Conservation (phyloP, 768 basidiomycete genomes). For the Rhodosporidiobolus sp. region DNA sequence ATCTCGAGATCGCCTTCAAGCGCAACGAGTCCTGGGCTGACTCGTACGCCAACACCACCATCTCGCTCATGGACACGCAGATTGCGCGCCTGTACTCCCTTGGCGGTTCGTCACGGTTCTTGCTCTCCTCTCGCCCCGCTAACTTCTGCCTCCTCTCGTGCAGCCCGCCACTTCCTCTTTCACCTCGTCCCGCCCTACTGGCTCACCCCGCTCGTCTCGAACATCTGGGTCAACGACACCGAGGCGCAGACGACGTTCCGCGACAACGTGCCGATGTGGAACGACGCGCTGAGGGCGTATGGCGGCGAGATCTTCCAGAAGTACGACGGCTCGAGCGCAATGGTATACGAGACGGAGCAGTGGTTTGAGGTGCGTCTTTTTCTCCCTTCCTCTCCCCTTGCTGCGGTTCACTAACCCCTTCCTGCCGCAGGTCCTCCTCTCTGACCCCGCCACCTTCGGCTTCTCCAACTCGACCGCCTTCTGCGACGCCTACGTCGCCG, state of each 20-base stretch:
- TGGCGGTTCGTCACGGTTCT: constrained; percentile 5
- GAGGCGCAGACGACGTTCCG: background rate
- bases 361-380: background rate
- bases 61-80: background rate
- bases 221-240: background rate
- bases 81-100: background rate
- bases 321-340: constrained; percentile 1
- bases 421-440: background rate
- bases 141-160: background rate
- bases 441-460: background rate
- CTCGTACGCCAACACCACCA: background rate
- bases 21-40: background rate
- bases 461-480: background rate
- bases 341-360: constrained; percentile 2
- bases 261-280: background rate
- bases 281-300: background rate
- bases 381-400: background rate
- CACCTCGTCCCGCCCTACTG: background rate
- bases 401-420: too few species aligned
- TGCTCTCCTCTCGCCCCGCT: background rate
- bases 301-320: background rate
- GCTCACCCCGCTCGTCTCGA: background rate
- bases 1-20: constrained; percentile 7
- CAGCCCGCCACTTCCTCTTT: constrained; percentile 13
- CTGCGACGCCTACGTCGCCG: background rate